Base-by-base conservation (phyloP, 1,284 basidiomycete species). In the Boletus mariae region DNA sequence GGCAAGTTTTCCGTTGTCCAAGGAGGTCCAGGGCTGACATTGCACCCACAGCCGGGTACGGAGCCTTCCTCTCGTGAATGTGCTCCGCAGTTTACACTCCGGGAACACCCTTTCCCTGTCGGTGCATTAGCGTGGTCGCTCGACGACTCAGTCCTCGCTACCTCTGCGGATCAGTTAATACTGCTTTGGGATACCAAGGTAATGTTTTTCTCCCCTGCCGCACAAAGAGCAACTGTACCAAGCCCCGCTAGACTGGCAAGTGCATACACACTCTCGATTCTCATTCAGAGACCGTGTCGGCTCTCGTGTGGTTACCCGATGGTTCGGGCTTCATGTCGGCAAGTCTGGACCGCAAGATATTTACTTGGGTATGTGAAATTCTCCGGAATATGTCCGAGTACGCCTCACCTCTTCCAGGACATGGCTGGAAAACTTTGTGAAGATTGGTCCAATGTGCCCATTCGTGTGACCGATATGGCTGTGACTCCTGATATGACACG, bases 171-270 rank as follows among this genome's bases (percentile, higher is more conserved):
- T 60, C 77, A 85, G 51, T 71, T 75, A 41, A 87, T 98, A 68
- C 87, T 88, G 70, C 76, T 97, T 63, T 98, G 93, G 93, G 86
- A 95, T 69, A 78, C 84, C 42, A 83, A 85, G 80, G 93, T 94
- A 60, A 46, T 46, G 54, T 58, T 63, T 52, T 47, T 57, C 45
- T 49, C 5, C 34, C 35, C 45, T 45, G 44, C 48, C 13, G 6
- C 42, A 12, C 26, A 35, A 46, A 9, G 43, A 26, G 5, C 28
- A 17, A 40, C 50, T 34, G 17, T 51, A 56, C 43, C 6, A 47
- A 32, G 15, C 28, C 11, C 38, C 58, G 23, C 37, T 60, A 94
- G 91, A 86, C 84, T 42, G 91, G 90, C 20, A 67, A 78, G 45
- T 83, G 82, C 63, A 74, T 86, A 38, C 78, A 82, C 44, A 80